A percentile compares a stretch with the other conserved stretches of the same genome.
Evolutionary conservation across 176 grass and related monocot genomes (phyloP).

Genomic region (Aegilops bicornis): DNA sequence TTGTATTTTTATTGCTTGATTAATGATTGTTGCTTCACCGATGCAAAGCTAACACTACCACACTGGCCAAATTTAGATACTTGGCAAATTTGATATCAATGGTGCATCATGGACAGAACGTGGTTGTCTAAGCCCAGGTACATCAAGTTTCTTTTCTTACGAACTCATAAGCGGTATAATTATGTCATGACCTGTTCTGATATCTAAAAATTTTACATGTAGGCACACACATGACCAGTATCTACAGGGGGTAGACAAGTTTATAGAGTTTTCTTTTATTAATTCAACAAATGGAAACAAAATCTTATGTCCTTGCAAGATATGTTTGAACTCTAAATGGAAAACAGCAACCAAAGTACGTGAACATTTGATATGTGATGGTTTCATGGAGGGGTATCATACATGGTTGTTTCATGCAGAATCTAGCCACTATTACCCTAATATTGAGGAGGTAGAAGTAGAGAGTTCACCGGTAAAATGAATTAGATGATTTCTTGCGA

Average conservation of each 20-base stretch:
- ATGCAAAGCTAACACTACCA: too few species aligned
- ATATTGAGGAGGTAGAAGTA: neutral
- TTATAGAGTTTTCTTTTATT: neutral
- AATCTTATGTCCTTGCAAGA: neutral
- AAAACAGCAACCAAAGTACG: neutral
- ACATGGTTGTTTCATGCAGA: neutral
- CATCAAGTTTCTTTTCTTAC: neutral
- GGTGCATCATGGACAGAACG: neutral
- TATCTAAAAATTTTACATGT: neutral
- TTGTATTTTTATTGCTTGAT: too few species aligned
- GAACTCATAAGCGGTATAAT: neutral
- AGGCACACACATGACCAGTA: neutral
- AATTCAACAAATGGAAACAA: neutral
- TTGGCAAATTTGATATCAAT: too few species aligned
- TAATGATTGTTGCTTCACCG: too few species aligned
- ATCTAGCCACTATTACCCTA: neutral
- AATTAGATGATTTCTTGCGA: too few species aligned
- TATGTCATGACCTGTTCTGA: neutral
- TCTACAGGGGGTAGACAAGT: neutral
- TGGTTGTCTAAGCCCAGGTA: neutral
- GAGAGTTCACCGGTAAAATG: neutral
- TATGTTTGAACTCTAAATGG: neutral
- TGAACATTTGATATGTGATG: conserved; percentile 4
- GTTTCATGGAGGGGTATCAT: neutral
- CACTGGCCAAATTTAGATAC: too few species aligned